Evolutionary conservation across 164 flowering plant species (phyloP), one percentile per base, ranked within the genome.

Genomic region (Berberis thunbergii): DNA sequence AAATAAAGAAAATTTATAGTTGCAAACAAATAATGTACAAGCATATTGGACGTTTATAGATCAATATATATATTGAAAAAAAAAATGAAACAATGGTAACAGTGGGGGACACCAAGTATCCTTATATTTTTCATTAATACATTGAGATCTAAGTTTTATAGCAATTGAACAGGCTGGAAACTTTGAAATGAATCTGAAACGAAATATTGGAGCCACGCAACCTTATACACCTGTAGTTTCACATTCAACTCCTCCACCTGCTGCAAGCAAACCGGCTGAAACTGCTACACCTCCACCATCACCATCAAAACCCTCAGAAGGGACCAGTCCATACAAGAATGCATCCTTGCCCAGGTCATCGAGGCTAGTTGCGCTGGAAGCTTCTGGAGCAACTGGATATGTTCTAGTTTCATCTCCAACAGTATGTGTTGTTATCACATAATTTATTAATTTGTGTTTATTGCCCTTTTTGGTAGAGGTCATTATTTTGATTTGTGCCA

Each of bases 131-230:
- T 26, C 26, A 26, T 26, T 26, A 26, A 26, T 26, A 26, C 26
- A 26, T 26, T 49, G 60, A 59, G 43, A 26, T 10, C 3, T 11
- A 57, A 0, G 68, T 40, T 58, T 12, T 60, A 7, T 53, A 1
- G 43, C 58, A 10, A 57, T 73, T 69, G 11, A 39, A 71, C 73
- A 94, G 98, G 72, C 91, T 67, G 98, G 98, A 61, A 86, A 79
- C 64, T 91, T 94, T 70, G 95, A 94, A 74, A 91, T 94, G 93
- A 84, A 85, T 70, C 67, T 90, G 66, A 86, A 78, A 77, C 79
- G 97, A 65, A 85, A 88, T 41, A 63, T 86, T 62, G 89, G 81
- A 73, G 81, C 73, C 45, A 56, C 79, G 52, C 69, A 45, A 45
- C 71, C 73, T 59, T 74, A 83, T 9, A 6, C 69, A n/a, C 75